Evolutionary conservation across 148 eudicot genomes (phyloP), one percentile per base, ranked within the genome.

Genomic region (Mesembryanthemum crystallinum): DNA sequence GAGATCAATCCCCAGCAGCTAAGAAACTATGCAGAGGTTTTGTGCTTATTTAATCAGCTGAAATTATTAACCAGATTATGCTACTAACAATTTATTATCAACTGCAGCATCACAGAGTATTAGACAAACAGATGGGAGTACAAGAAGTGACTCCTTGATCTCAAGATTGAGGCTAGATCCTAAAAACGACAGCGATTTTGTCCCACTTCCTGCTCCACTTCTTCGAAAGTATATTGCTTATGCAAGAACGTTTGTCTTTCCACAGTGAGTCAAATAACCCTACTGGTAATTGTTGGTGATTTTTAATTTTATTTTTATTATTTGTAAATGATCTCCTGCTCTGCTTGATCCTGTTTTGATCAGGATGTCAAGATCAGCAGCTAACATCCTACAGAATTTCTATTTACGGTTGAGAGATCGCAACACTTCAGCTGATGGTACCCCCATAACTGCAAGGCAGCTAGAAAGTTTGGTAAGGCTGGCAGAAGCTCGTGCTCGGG

Each of bases 361-460:
- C 90, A 92, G 98, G 84, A 89, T 92, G 98, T 85, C 97, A 73
- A 87, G 79, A 83, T 80, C 94, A 75, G 98, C 98, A 47, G 99
- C 97, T 35, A 89, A 95, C 72, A 91, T 92, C 73, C 84, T 95
- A 69, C 96, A 95, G 88, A 85, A 89, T 77, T 95, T 95, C 76
- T 95, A 95, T 79, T 84, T 95, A 49, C 83, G 70, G 47, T 85
- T 95, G 76, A 88, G 99, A 83, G 97, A 95, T 86, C 96, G 81
- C 68, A 92, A 67, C 81, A 91, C 99, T 67, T 86, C 97, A 73
- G 91, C 94, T 75, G 99, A 95, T 83, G 92, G 99, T 60, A 95
- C 98, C 58, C 99, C 99, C 72, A 92, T 95, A 86, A 95, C 99
- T 24, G 99, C 99, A 67, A 89, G 99, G 85, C 99, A 95, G 83